Base-by-base conservation (phyloP, 1,139 yeast genomes). In the Zygosaccharomyces pseudobailii region DNA sequence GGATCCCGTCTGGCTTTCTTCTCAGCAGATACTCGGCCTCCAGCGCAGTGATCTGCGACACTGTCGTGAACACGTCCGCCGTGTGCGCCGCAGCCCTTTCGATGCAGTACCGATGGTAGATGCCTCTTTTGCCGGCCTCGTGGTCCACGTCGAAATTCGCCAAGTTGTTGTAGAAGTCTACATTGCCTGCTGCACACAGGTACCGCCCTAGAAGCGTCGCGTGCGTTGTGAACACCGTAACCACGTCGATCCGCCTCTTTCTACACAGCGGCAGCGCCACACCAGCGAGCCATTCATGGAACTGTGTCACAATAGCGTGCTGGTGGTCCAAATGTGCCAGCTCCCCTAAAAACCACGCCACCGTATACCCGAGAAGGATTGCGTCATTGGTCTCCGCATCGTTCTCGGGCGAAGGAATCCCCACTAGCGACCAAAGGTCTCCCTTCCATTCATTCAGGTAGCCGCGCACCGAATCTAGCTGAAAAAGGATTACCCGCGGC, bases 201-300 rank as follows among this genome's bases (percentile, higher is more conserved):
- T 92, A 92, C 60, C 98, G 80, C 40, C 98, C 98, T 56, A 92
- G 76, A 57, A 92, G 73, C 21, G 98, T 92, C 2, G 98, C 98
- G 66, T 92, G 98, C 33, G 98, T 92, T 47, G 98, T 92, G 74
- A 92, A 92, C 55, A 92, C 86, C 41, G 98, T 90, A 52, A 96
- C 88, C 50, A 88, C 89, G 62, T 92, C 98, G 51, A 92, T 84
- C 61, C 90, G 78, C 63, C 97, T 81, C 69, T 87, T 87, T 61
- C 96, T 76, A 68, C 97, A 89, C 53, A 92, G 74, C 0, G 98
- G 97, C 55, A 92, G 73, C 0, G 96, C 96, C 40, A 92, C 88
- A 58, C 97, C 97, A 1, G 98, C 97, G 48, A 92, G 76, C 98
- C 98, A 92, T 70, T 92, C 98, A 70, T 92, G 98, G 70, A 87